Evolutionary conservation across 2,329 filamentous ascomycete genomes (phyloP), one percentile per base, ranked within the genome.

Genomic region (Biscogniauxia sp.): DNA sequence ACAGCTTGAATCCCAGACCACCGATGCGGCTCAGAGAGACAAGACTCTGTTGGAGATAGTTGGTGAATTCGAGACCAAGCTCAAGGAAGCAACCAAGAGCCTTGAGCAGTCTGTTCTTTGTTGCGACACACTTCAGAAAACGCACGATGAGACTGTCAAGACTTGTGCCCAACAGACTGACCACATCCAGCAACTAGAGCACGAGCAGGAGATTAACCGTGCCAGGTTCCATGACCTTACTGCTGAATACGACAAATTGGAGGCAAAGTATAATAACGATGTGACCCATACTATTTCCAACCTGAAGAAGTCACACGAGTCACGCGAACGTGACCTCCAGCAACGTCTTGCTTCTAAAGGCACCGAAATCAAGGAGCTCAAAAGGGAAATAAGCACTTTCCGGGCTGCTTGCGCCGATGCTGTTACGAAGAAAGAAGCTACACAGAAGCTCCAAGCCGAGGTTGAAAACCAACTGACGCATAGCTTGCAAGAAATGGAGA

Each of bases 11-110:
- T 17, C 41, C 53, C 56, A 55, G 25, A 53, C 53, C 15, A 15
- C 23, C n/a, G 51, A 58, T 50, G 37, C 41, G 11, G 23, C 11
- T 19, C 19, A 58, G 26, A 41, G 28, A 53, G 49, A 58, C 4
- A n/a, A 53, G 23, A 17, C 45, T 13, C 59, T 41, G 51, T 9
- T 19, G 32, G 32, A 57, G 15, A 51, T 3, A 49, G 20, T 59
- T 37, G 13, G 9, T 51, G n/a, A 53, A 20, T 41, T 63, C 15
- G 54, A 63, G 50, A 49, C 54, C 2, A 55, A 54, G 32, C 61
- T 63, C 6, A 41, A 59, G 0, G 53, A 55, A 53, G 32, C 51
- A 53, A 17, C 37, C 15, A 49, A 58, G 13, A 52, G 5, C n/a
- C 58, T 60, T 20, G 50, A 59, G 13, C 17, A 62, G 41, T 25